Evolutionary conservation across 345 rosid genomes (phyloP).

Genomic region (Salix arbutifolia): DNA sequence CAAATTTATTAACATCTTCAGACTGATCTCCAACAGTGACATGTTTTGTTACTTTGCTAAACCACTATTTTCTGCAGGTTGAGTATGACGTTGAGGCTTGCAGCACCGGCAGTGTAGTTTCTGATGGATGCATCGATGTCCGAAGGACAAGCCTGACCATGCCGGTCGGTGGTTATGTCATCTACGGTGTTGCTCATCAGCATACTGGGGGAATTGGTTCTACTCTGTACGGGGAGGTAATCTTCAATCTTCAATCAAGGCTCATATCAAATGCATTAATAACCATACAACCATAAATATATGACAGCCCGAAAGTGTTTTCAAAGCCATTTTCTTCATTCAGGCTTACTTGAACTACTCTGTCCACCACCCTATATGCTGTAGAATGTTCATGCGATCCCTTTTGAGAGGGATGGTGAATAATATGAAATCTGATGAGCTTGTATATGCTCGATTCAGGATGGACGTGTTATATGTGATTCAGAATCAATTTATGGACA

Average conservation of each 20-base stretch:
- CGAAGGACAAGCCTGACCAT: constrained; percentile 48
- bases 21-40: not conserved
- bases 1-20: not conserved
- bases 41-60: not conserved
- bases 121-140: constrained; percentile 37
- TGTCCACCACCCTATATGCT: not conserved
- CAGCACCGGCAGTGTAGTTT: constrained; percentile 14
- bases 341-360: not conserved
- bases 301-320: not conserved
- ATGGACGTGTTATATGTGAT: constrained; percentile 52
- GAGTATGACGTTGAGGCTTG: constrained; percentile 67
- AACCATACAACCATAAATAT: not conserved
- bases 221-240: constrained; percentile 68
- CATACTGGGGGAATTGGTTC: constrained; percentile 72
- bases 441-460: constrained; percentile 30
- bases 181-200: constrained; percentile 84
- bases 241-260: not conserved
- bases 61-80: constrained; percentile 35
- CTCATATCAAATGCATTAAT: not conserved
- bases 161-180: constrained; percentile 62
- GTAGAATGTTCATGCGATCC: not conserved
- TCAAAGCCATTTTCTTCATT: not conserved
- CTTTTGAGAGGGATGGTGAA: not conserved
- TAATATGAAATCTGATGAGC: not conserved
- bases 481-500: constrained; percentile 61